Conservation (phyloP, 2,329 filamentous ascomycete species). For the Microascus cirrosus region DNA sequence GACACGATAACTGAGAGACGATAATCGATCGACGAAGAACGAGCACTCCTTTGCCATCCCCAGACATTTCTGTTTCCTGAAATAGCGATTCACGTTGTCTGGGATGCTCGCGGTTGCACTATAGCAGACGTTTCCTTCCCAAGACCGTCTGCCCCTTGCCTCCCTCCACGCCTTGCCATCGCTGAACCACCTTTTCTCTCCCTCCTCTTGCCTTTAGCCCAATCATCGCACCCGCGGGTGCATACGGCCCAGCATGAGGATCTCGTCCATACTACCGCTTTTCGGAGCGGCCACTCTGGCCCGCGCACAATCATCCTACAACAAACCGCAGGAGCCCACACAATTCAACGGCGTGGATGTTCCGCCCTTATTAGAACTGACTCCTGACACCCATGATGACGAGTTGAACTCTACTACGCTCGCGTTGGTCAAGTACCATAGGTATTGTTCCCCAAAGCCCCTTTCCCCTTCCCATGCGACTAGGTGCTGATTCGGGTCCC, state of each 20-base stretch:
- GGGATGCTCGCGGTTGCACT: not conserved
- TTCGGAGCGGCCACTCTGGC: conserved; percentile 29
- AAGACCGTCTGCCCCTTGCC: not conserved
- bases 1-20: not conserved
- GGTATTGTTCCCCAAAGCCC: conserved; percentile 28
- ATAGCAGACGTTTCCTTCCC: not conserved
- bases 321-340: conserved; percentile 25
- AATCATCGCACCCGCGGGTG: not conserved
- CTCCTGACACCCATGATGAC: conserved; percentile 43
- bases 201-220: not conserved
- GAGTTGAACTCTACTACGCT: conserved; percentile 42
- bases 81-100: not conserved
- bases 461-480: not conserved
- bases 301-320: not conserved
- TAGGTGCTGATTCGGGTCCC: conserved; percentile 10
- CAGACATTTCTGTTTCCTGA: not conserved
- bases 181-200: not conserved
- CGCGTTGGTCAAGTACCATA: conserved; percentile 54
- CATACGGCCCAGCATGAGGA: conserved; percentile 25
- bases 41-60: not conserved
- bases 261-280: conserved; percentile 31
- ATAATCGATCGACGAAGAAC: not conserved
- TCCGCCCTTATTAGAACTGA: conserved; percentile 52
- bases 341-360: conserved; percentile 57
- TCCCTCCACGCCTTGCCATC: not conserved